Conservation (phyloP, 1,139 yeast species). For the Kazachstania sp. region DNA sequence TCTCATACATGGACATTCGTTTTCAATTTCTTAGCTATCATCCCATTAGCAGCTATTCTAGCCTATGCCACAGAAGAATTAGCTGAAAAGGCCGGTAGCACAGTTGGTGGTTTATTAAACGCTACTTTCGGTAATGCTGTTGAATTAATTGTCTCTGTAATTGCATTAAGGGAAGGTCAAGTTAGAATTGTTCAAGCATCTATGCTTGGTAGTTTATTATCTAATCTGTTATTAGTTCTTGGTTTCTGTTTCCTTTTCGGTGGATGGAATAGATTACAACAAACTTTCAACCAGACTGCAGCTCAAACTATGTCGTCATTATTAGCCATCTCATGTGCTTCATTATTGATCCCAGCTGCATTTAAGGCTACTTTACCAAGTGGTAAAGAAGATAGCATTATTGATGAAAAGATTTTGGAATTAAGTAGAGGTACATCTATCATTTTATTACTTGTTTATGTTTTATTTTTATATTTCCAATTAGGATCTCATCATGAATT, state of each 20-base stretch:
- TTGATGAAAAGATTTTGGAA: slow-evolving; percentile 49
- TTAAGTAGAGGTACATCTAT: slow-evolving; percentile 84
- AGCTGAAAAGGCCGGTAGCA: slow-evolving; percentile 76
- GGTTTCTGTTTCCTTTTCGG: slow-evolving; percentile 97
- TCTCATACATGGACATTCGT: slow-evolving; percentile 54
- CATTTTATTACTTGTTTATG: slow-evolving; percentile 67
- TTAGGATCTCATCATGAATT: slow-evolving; percentile 70
- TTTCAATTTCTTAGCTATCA: slow-evolving; percentile 79
- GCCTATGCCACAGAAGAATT: slow-evolving; percentile 92
- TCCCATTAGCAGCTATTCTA: slow-evolving; percentile 83
- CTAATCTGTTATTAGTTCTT: slow-evolving; percentile 76
- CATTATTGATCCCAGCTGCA: slow-evolving; percentile 89
- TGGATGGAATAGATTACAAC: slow-evolving; percentile 78
- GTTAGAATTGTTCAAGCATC: slow-evolving; percentile 92
- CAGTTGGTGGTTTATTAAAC: slow-evolving; percentile 84
- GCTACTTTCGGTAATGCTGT: slow-evolving; percentile 95
- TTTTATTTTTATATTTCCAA: slow-evolving; percentile 76
- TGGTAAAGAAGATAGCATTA: slow-evolving; percentile 32
- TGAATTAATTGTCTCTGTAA: slow-evolving; percentile 86
- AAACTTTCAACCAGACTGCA: slow-evolving; percentile 86
- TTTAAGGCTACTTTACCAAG: slow-evolving; percentile 75
- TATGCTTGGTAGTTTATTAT: slow-evolving; percentile 88
- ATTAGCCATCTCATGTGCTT: slow-evolving; percentile 83
- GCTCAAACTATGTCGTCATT: slow-evolving; percentile 96
- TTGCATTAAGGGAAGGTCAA: slow-evolving; percentile 79